phyloP scores from a whole-genome alignment of 768 basidiomycete genomes.

The Stropharia rugosoannulata region DNA sequence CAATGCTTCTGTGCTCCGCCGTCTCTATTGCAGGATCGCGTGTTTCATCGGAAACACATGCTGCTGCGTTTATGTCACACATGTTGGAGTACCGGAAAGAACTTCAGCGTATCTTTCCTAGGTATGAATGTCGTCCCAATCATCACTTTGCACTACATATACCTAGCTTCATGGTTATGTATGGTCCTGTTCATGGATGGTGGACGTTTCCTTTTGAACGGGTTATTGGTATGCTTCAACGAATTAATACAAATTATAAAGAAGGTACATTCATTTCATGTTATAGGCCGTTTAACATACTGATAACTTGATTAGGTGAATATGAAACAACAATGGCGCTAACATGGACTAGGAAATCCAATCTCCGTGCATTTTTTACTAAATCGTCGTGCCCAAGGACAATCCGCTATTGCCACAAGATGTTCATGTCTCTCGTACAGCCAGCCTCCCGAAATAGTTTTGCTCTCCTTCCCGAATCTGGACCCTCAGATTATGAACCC shows the following conservation, averaged over 20 bases:
- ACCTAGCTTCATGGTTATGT: slow-evolving; percentile 18
- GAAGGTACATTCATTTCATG: background rate
- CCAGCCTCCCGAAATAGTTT: background rate
- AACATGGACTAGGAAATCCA: slow-evolving; percentile 1
- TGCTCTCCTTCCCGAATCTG: background rate
- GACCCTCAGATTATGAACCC: background rate
- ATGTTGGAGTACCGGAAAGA: slow-evolving; percentile 1
- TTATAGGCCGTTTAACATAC: background rate
- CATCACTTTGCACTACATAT: slow-evolving; percentile 23
- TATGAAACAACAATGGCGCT: slow-evolving; percentile 9
- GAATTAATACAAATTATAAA: slow-evolving; percentile 27
- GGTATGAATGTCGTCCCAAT: slow-evolving; percentile 18
- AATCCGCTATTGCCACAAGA: background rate
- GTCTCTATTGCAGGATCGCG: slow-evolving; percentile 3
- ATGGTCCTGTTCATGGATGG: slow-evolving; percentile 35
- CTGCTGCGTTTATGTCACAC: background rate
- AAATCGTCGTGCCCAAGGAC: background rate
- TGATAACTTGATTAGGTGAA: slow-evolving; percentile 1
- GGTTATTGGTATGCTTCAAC: slow-evolving; percentile 34
- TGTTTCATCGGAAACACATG: background rate
- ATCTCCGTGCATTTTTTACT: slow-evolving; percentile 5
- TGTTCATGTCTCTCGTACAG: background rate
- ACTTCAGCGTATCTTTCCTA: slow-evolving; percentile 1
- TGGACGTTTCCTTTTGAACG: slow-evolving; percentile 38
- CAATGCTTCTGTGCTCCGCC: slow-evolving; percentile 9